Base-by-base conservation (phyloP, 78 protist species). In the Reticulomyxa filosa region DNA sequence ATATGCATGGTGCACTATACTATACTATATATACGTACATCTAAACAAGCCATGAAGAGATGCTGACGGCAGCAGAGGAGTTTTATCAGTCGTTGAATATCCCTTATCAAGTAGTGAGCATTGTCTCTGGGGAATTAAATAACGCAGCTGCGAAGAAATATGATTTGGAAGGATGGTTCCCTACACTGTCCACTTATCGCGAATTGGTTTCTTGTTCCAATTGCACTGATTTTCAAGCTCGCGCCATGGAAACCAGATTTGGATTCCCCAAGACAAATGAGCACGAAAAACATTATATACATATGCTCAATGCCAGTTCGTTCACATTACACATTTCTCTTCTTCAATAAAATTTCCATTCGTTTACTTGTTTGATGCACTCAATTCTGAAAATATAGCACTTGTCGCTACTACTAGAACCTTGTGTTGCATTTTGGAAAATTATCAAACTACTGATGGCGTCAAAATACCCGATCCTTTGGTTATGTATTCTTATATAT, bases 71-170 rank as follows among this genome's bases (percentile, higher is more conserved):
- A 62, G 62, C 95, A 11, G 93, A 88, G 61, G 88, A 73, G 4
- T 93, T 85, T 75, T 88, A 84, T 84, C 67, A 92, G 74, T 51
- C 80, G 2, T 70, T 64, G 13, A 42, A 65, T 27, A 29, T 0
- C 11, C 22, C 67, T n/a, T 26, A 1, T 37, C 70, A 29, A 17
- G 7, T 53, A 10, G 59, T 53, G 11, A 53, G 10, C 11, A 53
- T 53, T 10, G 96, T 82, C 51, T 76, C 94, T 0, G 98, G 98
- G 30, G 96, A 75, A 2, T 74, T 95, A 35, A 93, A 95, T 83
- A 72, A 83, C 67, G 99, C 99, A 10, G 98, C 99, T 30, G 94
- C 99, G 59, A 87, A 82, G 78, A 97, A 94, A 84, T 85, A 76
- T 69, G 99, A 97, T 68, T 72, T 97, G 7, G 99, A 97, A 76